Percentiles rank a stretch among this genome's conserved stretches.
Evolutionary conservation across 1,284 basidiomycete genomes (phyloP).

Genomic region (Xanthoconium separans): DNA sequence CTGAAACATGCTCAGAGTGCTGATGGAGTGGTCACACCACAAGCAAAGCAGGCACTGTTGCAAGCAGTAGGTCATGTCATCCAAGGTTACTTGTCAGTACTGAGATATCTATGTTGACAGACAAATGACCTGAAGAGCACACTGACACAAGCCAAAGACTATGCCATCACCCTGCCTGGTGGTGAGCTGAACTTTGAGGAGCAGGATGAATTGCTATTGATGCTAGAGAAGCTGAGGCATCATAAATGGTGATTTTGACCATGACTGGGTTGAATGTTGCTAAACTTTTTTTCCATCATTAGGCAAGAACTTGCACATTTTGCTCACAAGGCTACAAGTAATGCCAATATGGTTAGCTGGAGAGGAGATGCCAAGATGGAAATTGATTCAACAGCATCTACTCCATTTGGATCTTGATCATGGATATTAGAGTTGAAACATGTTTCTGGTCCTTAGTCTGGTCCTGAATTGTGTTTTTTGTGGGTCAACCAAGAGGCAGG

Average conservation of each 20-base stretch:
- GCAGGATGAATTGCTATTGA: constrained; percentile 62
- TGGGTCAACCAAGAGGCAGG: too few species aligned
- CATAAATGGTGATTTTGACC: constrained; percentile 52
- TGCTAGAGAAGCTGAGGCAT: constrained; percentile 58
- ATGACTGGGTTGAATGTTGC: background rate
- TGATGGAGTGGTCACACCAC: constrained; percentile 49
- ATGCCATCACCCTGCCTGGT: constrained; percentile 55
- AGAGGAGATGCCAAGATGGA: constrained; percentile 40
- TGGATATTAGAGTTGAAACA: too few species aligned
- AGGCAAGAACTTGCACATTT: constrained; percentile 46
- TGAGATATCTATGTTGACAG: constrained; percentile 34
- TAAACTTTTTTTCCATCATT: background rate
- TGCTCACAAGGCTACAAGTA: constrained; percentile 29
- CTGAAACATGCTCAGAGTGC: constrained; percentile 54
- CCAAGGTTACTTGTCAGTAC: background rate
- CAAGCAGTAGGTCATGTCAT: constrained; percentile 45
- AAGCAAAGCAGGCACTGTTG: constrained; percentile 61
- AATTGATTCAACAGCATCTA: constrained; percentile 56
- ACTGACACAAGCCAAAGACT: constrained; percentile 55
- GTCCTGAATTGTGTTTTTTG: too few species aligned
- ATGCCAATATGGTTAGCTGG: constrained; percentile 14
- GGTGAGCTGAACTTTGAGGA: constrained; percentile 63
- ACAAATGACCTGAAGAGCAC: constrained; percentile 64
- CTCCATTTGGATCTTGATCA: constrained; percentile 33
- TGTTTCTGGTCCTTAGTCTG: too few species aligned